These are phyloP conservation scores for Mucor plumbeus DNA, from an alignment of 371 early-diverging fungal species.

Conservation along the genomic window DNA sequence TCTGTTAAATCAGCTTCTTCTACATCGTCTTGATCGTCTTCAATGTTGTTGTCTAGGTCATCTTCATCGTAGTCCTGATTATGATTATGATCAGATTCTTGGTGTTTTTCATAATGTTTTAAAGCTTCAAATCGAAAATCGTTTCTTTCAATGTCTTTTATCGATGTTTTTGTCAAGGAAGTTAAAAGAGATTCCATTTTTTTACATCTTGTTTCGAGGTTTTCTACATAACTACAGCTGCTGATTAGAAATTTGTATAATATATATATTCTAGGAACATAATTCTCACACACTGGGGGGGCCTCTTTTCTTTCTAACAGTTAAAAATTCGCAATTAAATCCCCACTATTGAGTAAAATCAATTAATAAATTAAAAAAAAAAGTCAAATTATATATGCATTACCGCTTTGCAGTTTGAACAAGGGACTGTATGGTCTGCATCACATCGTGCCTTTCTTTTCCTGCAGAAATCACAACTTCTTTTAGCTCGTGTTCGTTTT, in stretches of 20 bases:
- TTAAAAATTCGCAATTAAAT: conserved; percentile 52
- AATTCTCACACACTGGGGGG: conserved; percentile 54
- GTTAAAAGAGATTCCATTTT: conserved; percentile 51
- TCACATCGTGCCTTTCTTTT: conserved; percentile 57
- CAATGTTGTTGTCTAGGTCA: conserved; percentile 26
- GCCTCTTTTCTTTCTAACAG: conserved; percentile 54
- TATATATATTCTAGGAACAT: not conserved
- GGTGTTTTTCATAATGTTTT: not conserved
- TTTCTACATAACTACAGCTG: conserved; percentile 46
- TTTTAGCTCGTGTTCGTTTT: conserved; percentile 56
- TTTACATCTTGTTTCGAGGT: conserved; percentile 49
- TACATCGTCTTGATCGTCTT: conserved; percentile 23
- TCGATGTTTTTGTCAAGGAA: conserved; percentile 40
- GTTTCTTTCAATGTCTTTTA: conserved; percentile 47
- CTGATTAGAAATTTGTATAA: not conserved
- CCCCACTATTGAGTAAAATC: conserved; percentile 44
- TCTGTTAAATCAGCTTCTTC: conserved; percentile 15
- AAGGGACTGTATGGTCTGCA: conserved; percentile 54
- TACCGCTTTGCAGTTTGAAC: conserved; percentile 59
- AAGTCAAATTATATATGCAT: conserved; percentile 5
- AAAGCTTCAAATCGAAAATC: conserved; percentile 33
- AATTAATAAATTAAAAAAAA: not conserved
- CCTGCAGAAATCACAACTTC: conserved; percentile 60
- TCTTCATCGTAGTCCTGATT: conserved; percentile 11
- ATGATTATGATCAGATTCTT: not conserved